phyloP scores from a whole-genome alignment of 257 asterid genomes.

The Paulownia fortunei region DNA sequence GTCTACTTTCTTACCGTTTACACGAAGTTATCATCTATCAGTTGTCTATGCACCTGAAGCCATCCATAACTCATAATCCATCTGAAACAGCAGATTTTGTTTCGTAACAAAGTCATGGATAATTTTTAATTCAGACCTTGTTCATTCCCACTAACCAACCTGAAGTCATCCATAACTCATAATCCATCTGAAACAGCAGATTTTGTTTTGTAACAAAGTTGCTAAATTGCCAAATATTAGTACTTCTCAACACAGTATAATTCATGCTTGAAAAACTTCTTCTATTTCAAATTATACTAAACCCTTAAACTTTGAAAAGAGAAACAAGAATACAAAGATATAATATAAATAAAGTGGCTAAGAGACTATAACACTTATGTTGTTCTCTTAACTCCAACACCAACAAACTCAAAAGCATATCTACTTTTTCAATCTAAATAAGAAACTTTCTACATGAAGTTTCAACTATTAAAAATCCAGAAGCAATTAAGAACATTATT shows the following conservation, averaged over 20 bases:
- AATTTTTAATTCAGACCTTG: no score
- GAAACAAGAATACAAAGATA: no score
- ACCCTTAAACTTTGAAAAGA: no score
- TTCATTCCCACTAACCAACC: no score
- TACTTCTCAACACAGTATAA: no score
- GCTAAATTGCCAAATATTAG: no score
- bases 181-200: not conserved
- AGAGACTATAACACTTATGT: no score
- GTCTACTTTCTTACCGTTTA: not conserved
- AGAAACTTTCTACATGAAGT: conserved; percentile 3
- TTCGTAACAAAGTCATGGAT: not conserved
- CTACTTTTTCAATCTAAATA: conserved; percentile 4
- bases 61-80: not conserved
- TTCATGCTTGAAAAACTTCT: not conserved
- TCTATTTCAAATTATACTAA: no score
- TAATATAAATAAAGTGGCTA: no score
- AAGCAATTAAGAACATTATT: not conserved
- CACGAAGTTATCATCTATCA: not conserved
- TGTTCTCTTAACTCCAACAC: no score
- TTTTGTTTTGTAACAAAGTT: not conserved
- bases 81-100: not conserved
- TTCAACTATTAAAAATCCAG: not conserved
- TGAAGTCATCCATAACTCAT: not conserved
- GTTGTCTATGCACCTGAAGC: not conserved
- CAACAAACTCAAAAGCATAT: not conserved